Conservation (phyloP, 495 filamentous ascomycete genomes). For the Neurospora sp. region DNA sequence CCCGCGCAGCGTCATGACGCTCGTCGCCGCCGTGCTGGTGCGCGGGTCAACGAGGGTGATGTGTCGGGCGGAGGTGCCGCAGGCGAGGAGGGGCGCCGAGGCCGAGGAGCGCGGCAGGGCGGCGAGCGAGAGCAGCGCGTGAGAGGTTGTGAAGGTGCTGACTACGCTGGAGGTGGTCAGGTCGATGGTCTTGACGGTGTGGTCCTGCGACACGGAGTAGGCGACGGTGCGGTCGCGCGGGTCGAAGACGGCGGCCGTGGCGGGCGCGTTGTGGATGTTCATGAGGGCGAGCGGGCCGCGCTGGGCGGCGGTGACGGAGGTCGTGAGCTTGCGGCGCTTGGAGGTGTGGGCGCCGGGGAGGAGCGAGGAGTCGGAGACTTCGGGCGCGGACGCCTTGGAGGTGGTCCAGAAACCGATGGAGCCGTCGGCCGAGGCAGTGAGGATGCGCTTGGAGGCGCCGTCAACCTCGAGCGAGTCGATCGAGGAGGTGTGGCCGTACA, state of each 20-base stretch:
- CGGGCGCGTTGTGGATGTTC: too few species aligned
- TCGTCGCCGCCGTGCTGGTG: constrained; percentile 56
- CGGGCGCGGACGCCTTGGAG: constrained; percentile 59
- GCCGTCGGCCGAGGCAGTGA: constrained; percentile 75
- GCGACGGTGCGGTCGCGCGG: too few species aligned
- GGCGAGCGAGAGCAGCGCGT: too few species aligned
- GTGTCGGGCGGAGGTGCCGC: constrained; percentile 52
- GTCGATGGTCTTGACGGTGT: too few species aligned
- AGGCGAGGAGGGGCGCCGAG: too few species aligned
- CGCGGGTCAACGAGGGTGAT: constrained; percentile 87
- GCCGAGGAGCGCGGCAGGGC: too few species aligned
- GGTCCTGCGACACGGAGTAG: too few species aligned
- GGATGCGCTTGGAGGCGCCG: constrained; percentile 59
- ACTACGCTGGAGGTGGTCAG: too few species aligned
- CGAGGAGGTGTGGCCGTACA: constrained; percentile 72
- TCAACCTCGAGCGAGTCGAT: constrained; percentile 74
- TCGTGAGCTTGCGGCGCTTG: constrained; percentile 55
- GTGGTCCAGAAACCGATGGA: constrained; percentile 77
- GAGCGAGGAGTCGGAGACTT: constrained; percentile 48
- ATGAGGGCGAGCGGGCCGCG: too few species aligned
- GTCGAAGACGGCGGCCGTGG: too few species aligned
- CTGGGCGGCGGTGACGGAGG: too few species aligned
- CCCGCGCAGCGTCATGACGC: constrained; percentile 79
- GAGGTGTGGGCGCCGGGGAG: constrained; percentile 50
- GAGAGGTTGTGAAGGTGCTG: too few species aligned